phyloP scores from a whole-genome alignment of 805 yeast genomes.

The Monosporozyma solicola region DNA sequence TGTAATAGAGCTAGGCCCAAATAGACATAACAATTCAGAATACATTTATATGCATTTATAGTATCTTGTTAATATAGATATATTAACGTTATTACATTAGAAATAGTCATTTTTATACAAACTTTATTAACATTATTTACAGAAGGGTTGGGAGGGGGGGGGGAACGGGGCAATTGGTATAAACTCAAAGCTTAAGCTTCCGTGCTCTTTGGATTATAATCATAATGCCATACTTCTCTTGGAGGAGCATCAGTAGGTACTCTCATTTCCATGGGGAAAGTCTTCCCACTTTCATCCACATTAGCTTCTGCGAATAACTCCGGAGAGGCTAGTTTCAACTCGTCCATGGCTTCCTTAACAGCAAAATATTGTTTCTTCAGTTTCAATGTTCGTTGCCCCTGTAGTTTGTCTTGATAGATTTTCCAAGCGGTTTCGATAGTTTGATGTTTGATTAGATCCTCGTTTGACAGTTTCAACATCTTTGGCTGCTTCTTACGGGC shows the following conservation, averaged over 20 bases:
- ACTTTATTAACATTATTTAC: neutral
- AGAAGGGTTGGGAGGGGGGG: neutral
- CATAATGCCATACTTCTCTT: constrained; percentile 27
- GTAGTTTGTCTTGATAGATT: constrained; percentile 44
- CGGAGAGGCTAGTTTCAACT: constrained; percentile 44
- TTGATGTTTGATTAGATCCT: constrained; percentile 78
- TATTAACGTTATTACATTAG: neutral
- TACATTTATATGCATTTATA: neutral
- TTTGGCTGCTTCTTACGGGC: constrained; percentile 87
- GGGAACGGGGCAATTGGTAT: neutral
- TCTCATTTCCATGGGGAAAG: constrained; percentile 77
- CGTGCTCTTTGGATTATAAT: constrained; percentile 1
- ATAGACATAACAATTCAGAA: neutral
- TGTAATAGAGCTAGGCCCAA: neutral
- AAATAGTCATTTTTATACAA: neutral
- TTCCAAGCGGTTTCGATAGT: constrained; percentile 81
- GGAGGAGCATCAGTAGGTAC: constrained; percentile 90
- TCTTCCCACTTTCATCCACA: constrained; percentile 41
- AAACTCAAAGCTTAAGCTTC: neutral
- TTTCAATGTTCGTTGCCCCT: constrained; percentile 34
- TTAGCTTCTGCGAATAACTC: constrained; percentile 57
- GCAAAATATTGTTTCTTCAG: constrained; percentile 54
- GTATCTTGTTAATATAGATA: neutral
- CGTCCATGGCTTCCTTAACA: constrained; percentile 65
- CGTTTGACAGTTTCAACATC: constrained; percentile 55